These are phyloP conservation scores for Apiotrichum brassicae DNA, from an alignment of 1,284 basidiomycete species.

Conservation along the genomic window DNA sequence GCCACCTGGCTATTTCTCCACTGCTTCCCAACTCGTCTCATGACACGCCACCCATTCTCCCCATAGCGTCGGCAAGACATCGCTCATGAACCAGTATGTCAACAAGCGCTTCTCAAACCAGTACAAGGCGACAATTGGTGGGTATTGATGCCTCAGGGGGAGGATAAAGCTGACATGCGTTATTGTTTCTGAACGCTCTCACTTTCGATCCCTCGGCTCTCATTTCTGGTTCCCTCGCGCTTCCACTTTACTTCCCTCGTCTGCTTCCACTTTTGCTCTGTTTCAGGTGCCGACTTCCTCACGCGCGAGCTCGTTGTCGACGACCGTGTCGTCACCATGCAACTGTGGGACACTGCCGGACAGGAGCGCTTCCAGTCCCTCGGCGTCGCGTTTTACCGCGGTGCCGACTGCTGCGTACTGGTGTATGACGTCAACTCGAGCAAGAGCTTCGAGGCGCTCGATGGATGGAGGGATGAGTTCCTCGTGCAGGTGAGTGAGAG, in stretches of 20 bases:
- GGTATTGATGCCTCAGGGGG: too few species aligned
- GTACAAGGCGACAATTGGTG: slow-evolving; percentile 96
- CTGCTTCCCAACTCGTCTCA: too few species aligned
- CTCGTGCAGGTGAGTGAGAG: slow-evolving; percentile 64
- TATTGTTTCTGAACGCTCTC: neutral
- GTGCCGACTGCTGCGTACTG: slow-evolving; percentile 97
- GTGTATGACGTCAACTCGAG: slow-evolving; percentile 99
- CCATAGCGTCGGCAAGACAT: slow-evolving; percentile 96
- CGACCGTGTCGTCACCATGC: slow-evolving; percentile 97
- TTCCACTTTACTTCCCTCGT: neutral
- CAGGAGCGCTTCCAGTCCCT: slow-evolving; percentile 99
- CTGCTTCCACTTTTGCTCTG: neutral
- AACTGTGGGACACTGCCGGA: slow-evolving; percentile 99
- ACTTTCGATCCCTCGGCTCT: too few species aligned
- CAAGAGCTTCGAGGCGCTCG: slow-evolving; percentile 93
- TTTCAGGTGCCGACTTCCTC: slow-evolving; percentile 58
- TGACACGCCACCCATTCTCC: too few species aligned
- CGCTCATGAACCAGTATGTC: slow-evolving; percentile 99
- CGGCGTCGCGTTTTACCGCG: slow-evolving; percentile 97
- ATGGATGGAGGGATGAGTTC: slow-evolving; percentile 97
- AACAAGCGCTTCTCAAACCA: slow-evolving; percentile 99
- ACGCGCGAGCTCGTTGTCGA: slow-evolving; percentile 99
- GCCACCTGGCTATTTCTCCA: neutral
- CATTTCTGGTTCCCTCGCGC: neutral
- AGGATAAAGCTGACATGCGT: slow-evolving; percentile 1